phyloP scores from a whole-genome alignment of 306 rosid genomes.

The Luffa aegyptiaca region DNA sequence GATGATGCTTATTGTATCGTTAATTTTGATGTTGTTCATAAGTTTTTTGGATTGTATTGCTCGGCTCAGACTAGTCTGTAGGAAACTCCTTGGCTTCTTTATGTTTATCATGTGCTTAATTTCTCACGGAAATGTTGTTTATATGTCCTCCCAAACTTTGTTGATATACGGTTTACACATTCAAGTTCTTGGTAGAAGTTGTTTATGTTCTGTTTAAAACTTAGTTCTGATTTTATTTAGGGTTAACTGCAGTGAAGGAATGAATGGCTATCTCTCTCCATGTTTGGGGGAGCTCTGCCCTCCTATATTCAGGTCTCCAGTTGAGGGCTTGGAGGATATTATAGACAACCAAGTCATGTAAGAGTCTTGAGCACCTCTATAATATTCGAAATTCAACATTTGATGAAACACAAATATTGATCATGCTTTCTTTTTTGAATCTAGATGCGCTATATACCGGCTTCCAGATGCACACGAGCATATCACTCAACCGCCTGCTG shows the following conservation, averaged over 20 bases:
- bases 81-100: not conserved
- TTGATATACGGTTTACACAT: not conserved
- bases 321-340: slow-evolving; percentile 75
- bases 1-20: not conserved
- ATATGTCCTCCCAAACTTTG: not conserved
- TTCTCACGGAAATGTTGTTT: not conserved
- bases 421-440: not conserved
- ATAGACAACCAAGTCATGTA: slow-evolving; percentile 94
- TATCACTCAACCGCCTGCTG: slow-evolving; percentile 60
- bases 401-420: not conserved
- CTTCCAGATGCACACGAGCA: slow-evolving; percentile 74
- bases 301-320: slow-evolving; percentile 88
- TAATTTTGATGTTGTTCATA: not conserved
- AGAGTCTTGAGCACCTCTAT: slow-evolving; percentile 18
- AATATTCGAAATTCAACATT: not conserved
- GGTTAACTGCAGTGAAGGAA: slow-evolving; percentile 90
- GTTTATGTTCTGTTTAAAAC: slow-evolving; percentile 18
- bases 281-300: slow-evolving; percentile 96
- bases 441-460: slow-evolving; percentile 76
- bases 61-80: not conserved
- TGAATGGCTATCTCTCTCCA: slow-evolving; percentile 88
- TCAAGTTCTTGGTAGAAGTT: not conserved
- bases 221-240: slow-evolving; percentile 60
- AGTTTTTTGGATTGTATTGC: not conserved
- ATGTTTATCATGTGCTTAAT: not conserved